Evolutionary conservation across 257 asterid genomes (phyloP).

Genomic region (Solanum acaule): DNA sequence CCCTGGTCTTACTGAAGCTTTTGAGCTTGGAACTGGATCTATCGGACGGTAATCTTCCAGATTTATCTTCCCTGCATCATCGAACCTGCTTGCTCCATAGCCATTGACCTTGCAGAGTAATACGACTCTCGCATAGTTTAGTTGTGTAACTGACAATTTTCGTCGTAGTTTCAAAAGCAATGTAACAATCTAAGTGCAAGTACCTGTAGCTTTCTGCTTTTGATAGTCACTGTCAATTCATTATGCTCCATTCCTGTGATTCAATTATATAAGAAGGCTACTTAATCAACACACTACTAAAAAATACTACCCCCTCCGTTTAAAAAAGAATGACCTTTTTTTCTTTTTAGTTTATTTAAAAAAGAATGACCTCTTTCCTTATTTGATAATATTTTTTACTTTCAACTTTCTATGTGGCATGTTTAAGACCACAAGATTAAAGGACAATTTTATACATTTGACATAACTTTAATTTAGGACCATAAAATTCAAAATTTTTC

Average conservation of each 20-base stretch:
- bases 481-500: too few relatives aligned
- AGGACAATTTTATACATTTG: too few relatives aligned
- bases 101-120: neutral
- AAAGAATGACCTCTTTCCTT: too few relatives aligned
- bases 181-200: neutral
- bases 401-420: too few relatives aligned
- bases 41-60: constrained; percentile 59
- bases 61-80: constrained; percentile 4
- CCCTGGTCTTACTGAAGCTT: constrained; percentile 55
- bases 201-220: constrained; percentile 63
- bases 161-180: neutral
- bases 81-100: neutral
- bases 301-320: neutral
- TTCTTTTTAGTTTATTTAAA: too few relatives aligned
- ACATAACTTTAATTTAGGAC: too few relatives aligned
- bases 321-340: too few relatives aligned
- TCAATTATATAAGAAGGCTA: neutral
- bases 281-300: neutral
- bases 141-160: neutral
- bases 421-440: too few relatives aligned
- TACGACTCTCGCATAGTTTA: neutral
- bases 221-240: constrained; percentile 1
- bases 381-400: too few relatives aligned
- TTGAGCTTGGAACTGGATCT: constrained; percentile 74
- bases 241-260: neutral